Conservation (phyloP, 495 filamentous ascomycete species). For the Cercophora sp. region DNA sequence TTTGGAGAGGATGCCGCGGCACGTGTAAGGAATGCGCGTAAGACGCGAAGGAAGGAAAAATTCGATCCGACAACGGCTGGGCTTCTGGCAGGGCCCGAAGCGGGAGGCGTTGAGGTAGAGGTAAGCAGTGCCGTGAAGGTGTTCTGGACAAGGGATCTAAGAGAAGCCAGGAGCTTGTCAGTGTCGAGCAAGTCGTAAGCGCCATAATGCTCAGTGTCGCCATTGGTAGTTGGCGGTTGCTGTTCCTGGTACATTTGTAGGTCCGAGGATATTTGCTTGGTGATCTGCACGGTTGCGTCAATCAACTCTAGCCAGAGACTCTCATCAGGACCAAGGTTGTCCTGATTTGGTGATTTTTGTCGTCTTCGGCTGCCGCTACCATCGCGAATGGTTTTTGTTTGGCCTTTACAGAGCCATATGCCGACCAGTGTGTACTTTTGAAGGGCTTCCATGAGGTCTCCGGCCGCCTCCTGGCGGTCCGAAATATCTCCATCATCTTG, state of each 20-base stretch:
- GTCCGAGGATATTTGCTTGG: constrained; percentile 49
- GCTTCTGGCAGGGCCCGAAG: constrained; percentile 10
- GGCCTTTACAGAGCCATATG: constrained; percentile 91
- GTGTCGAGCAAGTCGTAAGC: constrained; percentile 31
- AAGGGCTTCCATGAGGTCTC: constrained; percentile 67
- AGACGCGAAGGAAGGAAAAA: constrained; percentile 80
- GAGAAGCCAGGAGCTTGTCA: constrained; percentile 55
- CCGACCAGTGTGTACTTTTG: constrained; percentile 88
- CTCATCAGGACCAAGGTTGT: constrained; percentile 72
- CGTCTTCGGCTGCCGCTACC: constrained; percentile 27
- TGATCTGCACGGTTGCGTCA: constrained; percentile 75
- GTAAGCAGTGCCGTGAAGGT: constrained; percentile 84
- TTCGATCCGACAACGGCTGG: constrained; percentile 46
- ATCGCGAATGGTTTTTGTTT: constrained; percentile 59
- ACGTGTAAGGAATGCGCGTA: constrained; percentile 83
- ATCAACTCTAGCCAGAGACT: constrained; percentile 87
- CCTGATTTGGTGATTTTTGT: constrained; percentile 50
- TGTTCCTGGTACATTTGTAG: constrained; percentile 22
- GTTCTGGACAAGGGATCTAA: constrained; percentile 80
- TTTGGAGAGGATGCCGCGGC: constrained; percentile 78
- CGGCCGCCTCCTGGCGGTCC: constrained; percentile 45
- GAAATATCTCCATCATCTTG: constrained; percentile 44
- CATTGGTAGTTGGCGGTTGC: constrained; percentile 15
- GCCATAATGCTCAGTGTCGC: constrained; percentile 18
- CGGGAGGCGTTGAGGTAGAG: constrained; percentile 50